Evolutionary conservation across 1,284 basidiomycete species (phyloP), one percentile per base, ranked within the genome.

Genomic region (Inonotus hispidus): DNA sequence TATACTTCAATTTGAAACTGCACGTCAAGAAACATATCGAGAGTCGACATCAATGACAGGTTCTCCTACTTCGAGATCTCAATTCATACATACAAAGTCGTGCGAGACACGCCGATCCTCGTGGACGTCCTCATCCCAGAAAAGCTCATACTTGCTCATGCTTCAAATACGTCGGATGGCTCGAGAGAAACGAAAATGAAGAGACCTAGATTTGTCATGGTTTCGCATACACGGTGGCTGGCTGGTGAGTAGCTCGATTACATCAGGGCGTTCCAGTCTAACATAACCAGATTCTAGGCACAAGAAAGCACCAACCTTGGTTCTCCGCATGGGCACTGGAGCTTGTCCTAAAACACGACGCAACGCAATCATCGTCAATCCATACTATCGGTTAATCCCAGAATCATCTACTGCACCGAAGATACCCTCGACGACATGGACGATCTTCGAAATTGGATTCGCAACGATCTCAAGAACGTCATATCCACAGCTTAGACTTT

Each of bases 201-300:
- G 19, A 23, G 49, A 3, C 60, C 60, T 5, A 23, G 49, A 3
- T 56, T 56, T 5, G 49, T 62, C 2, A 46, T 58, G 29, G 35
- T 62, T n/a, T 23, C 56, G 56, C 21, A 58, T 62, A n/a, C 60
- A 62, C n/a, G 60, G 60, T 25, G 60, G 60, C 11, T 58, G 56
- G 55, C 41, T 62, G 29, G 60, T 62, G 39, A 27, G 50, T 2
- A 2, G 3, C 11, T 53, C 8, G 5, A n/a, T 27, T 35, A 7
- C 41, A 32, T 8, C 32, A 32, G 41, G 7, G 11, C 6, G n/a
- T n/a, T n/a, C 41, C 16, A n/a, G 7, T 11, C 14, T 14, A 43
- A 21, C 16, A n/a, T n/a, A 29, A 47, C 19, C 27, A 62, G 60
- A 16, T 58, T 21, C 38, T 39, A 7, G 60, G 60, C 16, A 39